A percentile compares a stretch with the other conserved stretches of the same genome.
These are phyloP conservation scores for Phytophthora nicotianae DNA, from an alignment of 352 stramenopile genomes.

Conservation along the genomic window DNA sequence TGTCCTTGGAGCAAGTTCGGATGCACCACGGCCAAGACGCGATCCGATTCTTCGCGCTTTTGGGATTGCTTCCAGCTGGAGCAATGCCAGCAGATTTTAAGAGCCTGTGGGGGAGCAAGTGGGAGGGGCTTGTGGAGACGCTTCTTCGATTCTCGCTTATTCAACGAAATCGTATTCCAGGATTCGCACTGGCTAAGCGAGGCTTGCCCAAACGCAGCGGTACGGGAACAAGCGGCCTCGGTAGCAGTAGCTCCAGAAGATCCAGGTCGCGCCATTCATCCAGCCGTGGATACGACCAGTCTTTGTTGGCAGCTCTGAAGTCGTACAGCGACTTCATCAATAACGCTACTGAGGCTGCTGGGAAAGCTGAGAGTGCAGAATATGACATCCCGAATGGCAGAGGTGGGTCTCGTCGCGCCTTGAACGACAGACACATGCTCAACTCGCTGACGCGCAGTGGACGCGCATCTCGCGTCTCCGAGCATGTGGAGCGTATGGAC, in stretches of 20 bases:
- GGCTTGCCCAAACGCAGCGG: conserved; percentile 53
- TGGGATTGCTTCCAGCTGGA: conserved; percentile 71
- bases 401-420: conserved; percentile 10
- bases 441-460: conserved; percentile 77
- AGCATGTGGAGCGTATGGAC: conserved; percentile 76
- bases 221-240: conserved; percentile 30
- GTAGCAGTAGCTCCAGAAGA: conserved; percentile 27
- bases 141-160: conserved; percentile 79
- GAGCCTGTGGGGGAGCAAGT: conserved; percentile 72
- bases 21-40: conserved; percentile 71
- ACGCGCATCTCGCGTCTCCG: conserved; percentile 52
- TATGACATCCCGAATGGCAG: conserved; percentile 31
- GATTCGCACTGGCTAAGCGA: conserved; percentile 62
- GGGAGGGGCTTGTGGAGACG: conserved; percentile 65
- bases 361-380: conserved; percentile 36
- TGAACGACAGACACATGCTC: conserved; percentile 55
- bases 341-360: conserved; percentile 23
- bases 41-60: conserved; percentile 76
- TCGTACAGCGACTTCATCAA: conserved; percentile 77
- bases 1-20: conserved; percentile 76
- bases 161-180: conserved; percentile 73
- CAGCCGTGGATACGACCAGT: conserved; percentile 58
- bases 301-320: conserved; percentile 66
- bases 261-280: conserved; percentile 39
- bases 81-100: conserved; percentile 82